Evolutionary conservation across 768 basidiomycete species (phyloP), one percentile per base, ranked within the genome.

Genomic region (Sporobolomyces phaffii): DNA sequence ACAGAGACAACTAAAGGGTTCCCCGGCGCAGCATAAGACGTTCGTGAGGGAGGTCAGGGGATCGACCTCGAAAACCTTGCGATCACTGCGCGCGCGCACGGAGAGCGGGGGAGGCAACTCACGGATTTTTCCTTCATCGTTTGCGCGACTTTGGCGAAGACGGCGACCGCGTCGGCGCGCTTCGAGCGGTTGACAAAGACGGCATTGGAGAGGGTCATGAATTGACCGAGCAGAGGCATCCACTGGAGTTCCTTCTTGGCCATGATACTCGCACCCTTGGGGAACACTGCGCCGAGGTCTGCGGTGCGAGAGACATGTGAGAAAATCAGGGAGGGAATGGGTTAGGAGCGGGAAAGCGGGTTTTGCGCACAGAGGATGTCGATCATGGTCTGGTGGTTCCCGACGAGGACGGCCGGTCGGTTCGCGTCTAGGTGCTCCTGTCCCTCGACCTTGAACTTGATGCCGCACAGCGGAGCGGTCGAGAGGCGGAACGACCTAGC

Each of bases 331-430:
- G n/a, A n/a, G n/a, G n/a, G n/a, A n/a, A n/a, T n/a, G n/a, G n/a
- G n/a, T n/a, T n/a, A n/a, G n/a, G n/a, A n/a, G n/a, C n/a, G n/a
- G n/a, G n/a, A n/a, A n/a, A n/a, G n/a, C n/a, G n/a, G n/a, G n/a
- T n/a, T n/a, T n/a, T n/a, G 47, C 59, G 91, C 79, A 73, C 85
- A 85, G 40, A 94, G 77, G 66, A 99, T 83, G 77, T 96, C 91
- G 48, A 96, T 77, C 84, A 91, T 88, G 64, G 87, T 91, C 81
- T 98, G 94, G 77, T 98, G 94, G 76, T 97, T 98, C 17, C 83
- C 84, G 75, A 97, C 83, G 31, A 91, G 60, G 24, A 75, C 70
- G n/a, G 67, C 70, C 0, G 73, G 73, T 20, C 63, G 15, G 54
- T 81, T 79, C 15, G 74, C 73, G n/a, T 81, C 82, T 49, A 98